Conservation (phyloP, 2,329 filamentous ascomycete species). For the Aspergillus proliferans region DNA sequence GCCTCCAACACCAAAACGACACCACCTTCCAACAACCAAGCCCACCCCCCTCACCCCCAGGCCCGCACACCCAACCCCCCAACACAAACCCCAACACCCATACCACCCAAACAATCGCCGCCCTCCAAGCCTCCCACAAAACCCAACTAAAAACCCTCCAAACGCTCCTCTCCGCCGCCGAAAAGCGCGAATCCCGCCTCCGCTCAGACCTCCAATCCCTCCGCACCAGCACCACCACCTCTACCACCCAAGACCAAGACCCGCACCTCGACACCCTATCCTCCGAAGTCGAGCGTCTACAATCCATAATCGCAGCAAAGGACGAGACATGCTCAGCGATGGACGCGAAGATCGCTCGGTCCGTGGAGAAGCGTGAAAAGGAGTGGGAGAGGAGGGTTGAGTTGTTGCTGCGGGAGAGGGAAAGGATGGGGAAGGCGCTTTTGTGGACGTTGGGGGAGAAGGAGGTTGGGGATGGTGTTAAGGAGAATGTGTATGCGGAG, state of each 20-base stretch:
- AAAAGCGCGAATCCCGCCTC: slow-evolving; percentile 30
- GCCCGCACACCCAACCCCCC: slow-evolving; percentile 2
- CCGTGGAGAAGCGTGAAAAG: slow-evolving; percentile 37
- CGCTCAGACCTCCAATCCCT: slow-evolving; percentile 26
- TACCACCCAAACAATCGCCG: slow-evolving; percentile 8
- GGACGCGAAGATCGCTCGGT: slow-evolving; percentile 34
- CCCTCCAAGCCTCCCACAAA: slow-evolving; percentile 28
- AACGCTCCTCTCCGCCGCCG: slow-evolving; percentile 26
- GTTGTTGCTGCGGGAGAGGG: slow-evolving; percentile 35
- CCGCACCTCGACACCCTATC: slow-evolving; percentile 22
- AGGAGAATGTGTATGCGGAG: slow-evolving; percentile 18
- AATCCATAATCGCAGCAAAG: slow-evolving; percentile 32
- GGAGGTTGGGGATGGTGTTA: slow-evolving; percentile 24
- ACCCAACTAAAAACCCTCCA: slow-evolving; percentile 31
- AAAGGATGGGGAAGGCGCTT: slow-evolving; percentile 34
- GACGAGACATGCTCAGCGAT: slow-evolving; percentile 35
- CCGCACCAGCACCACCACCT: slow-evolving; percentile 13
- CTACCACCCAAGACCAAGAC: slow-evolving; percentile 10
- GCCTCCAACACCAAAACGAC: slow-evolving; percentile 21
- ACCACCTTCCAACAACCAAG: slow-evolving; percentile 22
- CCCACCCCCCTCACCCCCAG: slow-evolving; percentile 24
- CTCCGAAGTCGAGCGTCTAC: slow-evolving; percentile 27
- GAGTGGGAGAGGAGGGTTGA: slow-evolving; percentile 39
- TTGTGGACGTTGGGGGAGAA: slow-evolving; percentile 38
- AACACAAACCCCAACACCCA: background rate